phyloP scores from a whole-genome alignment of 345 rosid species.

The Euphorbia peplus region DNA sequence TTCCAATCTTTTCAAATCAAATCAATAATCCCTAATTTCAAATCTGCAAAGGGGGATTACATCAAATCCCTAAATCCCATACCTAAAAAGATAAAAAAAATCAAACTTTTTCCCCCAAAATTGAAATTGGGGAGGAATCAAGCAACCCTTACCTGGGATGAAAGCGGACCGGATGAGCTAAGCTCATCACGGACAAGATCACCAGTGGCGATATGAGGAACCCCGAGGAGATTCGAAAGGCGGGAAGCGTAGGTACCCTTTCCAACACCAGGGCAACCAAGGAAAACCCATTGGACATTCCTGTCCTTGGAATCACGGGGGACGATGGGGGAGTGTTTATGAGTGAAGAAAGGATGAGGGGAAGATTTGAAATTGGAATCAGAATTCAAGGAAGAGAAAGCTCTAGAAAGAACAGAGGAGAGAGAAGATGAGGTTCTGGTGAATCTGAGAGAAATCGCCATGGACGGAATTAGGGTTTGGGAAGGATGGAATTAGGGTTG shows the following conservation, averaged over 20 bases:
- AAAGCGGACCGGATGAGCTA: conserved; percentile 63
- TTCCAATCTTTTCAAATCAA: not conserved
- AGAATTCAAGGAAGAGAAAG: conserved; percentile 33
- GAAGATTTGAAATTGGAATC: conserved; percentile 35
- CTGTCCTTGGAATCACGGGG: conserved; percentile 34
- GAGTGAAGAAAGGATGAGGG: conserved; percentile 20
- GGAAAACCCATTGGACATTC: conserved; percentile 86
- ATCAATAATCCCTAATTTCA: not conserved
- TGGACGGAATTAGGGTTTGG: not conserved
- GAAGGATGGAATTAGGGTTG: not conserved
- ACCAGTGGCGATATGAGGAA: conserved; percentile 97
- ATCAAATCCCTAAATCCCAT: not conserved
- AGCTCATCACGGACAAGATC: conserved; percentile 98
- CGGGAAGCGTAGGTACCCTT: conserved; percentile 98
- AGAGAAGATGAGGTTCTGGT: not conserved
- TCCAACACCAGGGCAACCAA: conserved; percentile 98
- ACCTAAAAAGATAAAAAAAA: not conserved
- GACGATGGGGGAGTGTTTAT: conserved; percentile 12
- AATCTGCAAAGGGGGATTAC: not conserved
- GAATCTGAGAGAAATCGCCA: conserved; percentile 13
- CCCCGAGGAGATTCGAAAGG: conserved; percentile 70
- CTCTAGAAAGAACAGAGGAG: conserved; percentile 11
- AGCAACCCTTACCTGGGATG: conserved; percentile 83
- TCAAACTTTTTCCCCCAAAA: not conserved
- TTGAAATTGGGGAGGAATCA: not conserved